These are phyloP conservation scores for Thymus quinquecostatus DNA, from an alignment of 257 asterid genomes.

Conservation along the genomic window DNA sequence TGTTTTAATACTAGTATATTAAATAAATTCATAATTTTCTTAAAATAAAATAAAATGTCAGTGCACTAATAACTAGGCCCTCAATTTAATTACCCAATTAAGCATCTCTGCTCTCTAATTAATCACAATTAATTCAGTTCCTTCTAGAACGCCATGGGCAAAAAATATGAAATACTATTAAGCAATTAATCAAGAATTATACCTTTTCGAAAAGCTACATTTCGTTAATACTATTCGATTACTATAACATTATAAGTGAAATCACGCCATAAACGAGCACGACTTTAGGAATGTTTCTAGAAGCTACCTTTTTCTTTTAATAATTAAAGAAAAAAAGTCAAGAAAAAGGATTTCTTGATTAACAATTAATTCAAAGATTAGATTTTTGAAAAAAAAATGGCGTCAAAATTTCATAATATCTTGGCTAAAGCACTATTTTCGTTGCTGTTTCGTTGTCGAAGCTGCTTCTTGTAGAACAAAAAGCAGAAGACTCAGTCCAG, in stretches of 20 bases:
- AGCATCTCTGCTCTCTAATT: neutral
- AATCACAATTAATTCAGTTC: neutral
- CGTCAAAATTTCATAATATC: neutral
- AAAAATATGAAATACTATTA: too few species aligned
- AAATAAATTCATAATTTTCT: neutral
- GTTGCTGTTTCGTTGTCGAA: slow-evolving; percentile 18
- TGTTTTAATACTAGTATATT: too few species aligned
- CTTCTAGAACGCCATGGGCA: slow-evolving; percentile 6
- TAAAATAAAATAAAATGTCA: neutral
- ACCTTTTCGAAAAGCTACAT: neutral
- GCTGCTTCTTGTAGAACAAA: slow-evolving; percentile 16
- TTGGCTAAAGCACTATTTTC: neutral
- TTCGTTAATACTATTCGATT: neutral
- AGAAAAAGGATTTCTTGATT: neutral
- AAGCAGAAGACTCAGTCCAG: slow-evolving; percentile 23
- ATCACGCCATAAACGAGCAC: slow-evolving; percentile 7
- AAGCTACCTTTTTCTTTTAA: slow-evolving; percentile 4
- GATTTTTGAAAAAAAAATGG: neutral
- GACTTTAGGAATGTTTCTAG: slow-evolving; percentile 29
- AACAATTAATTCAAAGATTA: slow-evolving; percentile 7
- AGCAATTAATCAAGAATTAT: neutral
- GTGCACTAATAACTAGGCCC: neutral
- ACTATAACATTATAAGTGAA: too few species aligned
- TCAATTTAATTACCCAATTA: neutral
- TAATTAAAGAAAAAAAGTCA: neutral